Evolutionary conservation across 805 yeast species (phyloP), one percentile per base, ranked within the genome.

Genomic region (Spathaspora arborariae): DNA sequence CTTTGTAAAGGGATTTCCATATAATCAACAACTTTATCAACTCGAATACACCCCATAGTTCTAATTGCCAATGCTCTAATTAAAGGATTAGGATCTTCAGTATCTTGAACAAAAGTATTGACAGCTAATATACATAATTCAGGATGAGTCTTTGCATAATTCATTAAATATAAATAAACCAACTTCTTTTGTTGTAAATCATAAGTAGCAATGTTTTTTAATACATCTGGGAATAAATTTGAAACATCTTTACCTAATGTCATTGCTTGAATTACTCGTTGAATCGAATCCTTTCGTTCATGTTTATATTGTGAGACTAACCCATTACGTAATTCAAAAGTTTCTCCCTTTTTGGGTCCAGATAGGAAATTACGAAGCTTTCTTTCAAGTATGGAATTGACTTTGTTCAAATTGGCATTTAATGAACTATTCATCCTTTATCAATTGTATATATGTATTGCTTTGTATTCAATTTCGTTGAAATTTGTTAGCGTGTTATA

Each of bases 31-130:
- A 94, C 91, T 65, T 87, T 91, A 60, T 88, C 96, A 16, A 94
- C 98, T 39, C 98, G 75, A 43, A 94, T 90, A 70, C 97, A 92
- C 0, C 99, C 98, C 99, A 94, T 94, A 10, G 99, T 94, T 60
- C 99, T 80, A 49, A 94, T 91, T 0, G 99, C 98, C 68, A 94
- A 79, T 1, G 98, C 96, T 46, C 98, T 78, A 20, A 94, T 91
- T 56, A 95, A 76, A 1, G 99, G 99, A 60, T 94, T 94, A 42
- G 97, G 96, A 63, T 94, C 98, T 62, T 88, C 96, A 1, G 96
- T 82, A 68, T 94, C 99, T 64, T 78, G 80, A 20, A 94, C 96
- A 75, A 94, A 94, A 1, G 99, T 94, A 67, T 94, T 94, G 44
- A 94, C 98, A 1, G 97, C 99, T 56, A 94, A 74, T 54, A 94